Evolutionary conservation across 306 rosid species (phyloP).

Genomic region (Pueraria montana): DNA sequence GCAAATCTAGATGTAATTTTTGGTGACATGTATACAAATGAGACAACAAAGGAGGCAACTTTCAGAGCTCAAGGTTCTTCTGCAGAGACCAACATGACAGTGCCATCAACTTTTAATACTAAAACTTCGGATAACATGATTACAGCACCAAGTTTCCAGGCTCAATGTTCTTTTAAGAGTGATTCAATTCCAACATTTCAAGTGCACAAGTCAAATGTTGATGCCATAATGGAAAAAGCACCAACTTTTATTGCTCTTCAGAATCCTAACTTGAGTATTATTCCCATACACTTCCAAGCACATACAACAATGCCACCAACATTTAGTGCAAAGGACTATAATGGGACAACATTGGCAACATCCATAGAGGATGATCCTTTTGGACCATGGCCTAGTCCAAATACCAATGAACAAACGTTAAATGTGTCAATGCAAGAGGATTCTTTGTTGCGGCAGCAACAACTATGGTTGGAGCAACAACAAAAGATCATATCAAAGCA

Average conservation of each 20-base stretch:
- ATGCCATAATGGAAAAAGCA: not conserved
- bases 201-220: slow-evolving; percentile 3
- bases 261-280: no score
- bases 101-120: slow-evolving; percentile 29
- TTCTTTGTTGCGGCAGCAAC: slow-evolving; percentile 58
- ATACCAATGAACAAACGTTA: slow-evolving; percentile 6
- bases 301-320: slow-evolving; percentile 51
- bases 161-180: slow-evolving; percentile 11
- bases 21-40: slow-evolving; percentile 12
- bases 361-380: slow-evolving; percentile 63
- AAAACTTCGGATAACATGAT: not conserved
- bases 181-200: slow-evolving; percentile 37
- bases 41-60: not conserved
- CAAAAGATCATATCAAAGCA: slow-evolving; percentile 78
- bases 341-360: slow-evolving; percentile 19
- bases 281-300: no score
- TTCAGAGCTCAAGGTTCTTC: slow-evolving; percentile 14
- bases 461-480: slow-evolving; percentile 80
- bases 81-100: not conserved
- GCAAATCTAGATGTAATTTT: slow-evolving; percentile 30
- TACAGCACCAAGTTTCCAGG: slow-evolving; percentile 19
- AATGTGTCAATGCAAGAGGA: slow-evolving; percentile 52
- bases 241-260: slow-evolving; percentile 15
- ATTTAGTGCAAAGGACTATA: slow-evolving; percentile 4
- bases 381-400: slow-evolving; percentile 49